Base-by-base conservation (phyloP, 1,139 yeast species). In the Hyphopichia fennica region DNA sequence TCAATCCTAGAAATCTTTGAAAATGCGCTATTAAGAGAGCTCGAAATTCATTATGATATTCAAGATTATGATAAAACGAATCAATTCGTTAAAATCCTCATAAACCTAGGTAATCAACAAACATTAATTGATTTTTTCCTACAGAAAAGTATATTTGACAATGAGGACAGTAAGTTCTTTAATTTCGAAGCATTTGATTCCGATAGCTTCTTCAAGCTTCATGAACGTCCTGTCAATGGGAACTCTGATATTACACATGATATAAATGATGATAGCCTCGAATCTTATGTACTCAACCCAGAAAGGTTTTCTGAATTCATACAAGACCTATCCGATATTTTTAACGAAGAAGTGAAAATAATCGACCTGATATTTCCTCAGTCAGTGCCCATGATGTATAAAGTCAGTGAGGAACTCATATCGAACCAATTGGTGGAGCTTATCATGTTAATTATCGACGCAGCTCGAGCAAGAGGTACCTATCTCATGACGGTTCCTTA, bases 1-100 rank as follows among this genome's bases (percentile, higher is more conserved):
- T 71, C 85, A 1, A 69, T 84, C n/a, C 63, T 82, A 38, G 95
- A 86, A 54, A 70, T 87, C 31, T 87, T 88, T 57, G 86, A 86
- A 41, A 85, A 78, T 55, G 89, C 95, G 0, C 74, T 87, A 8
- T 58, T 87, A 28, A 66, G 82, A 38, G 96, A 89, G 51, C 72
- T 90, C 50, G 95, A 86, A 43, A 65, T 73, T 31, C 80, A 75
- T 50, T 78, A 79, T 50, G 82, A 78, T 40, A 61, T 71, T 2
- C 69, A 74, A 41, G 82, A 86, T 41, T 76, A 64, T 50, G 57
- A 54, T 11, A 55, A 62, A 22, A 63, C 75, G 14, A 57, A 59
- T 30, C 48, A 59, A 30, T 73, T 69, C 45, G 74, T 71, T 3
- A 44, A 51, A 29, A 69, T 74, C 7, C 54, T 74, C 43, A 57